Percentiles rank a stretch among this genome's conserved stretches.
Conservation (phyloP, 345 rosid genomes). For the Citrus cavaleriei region DNA sequence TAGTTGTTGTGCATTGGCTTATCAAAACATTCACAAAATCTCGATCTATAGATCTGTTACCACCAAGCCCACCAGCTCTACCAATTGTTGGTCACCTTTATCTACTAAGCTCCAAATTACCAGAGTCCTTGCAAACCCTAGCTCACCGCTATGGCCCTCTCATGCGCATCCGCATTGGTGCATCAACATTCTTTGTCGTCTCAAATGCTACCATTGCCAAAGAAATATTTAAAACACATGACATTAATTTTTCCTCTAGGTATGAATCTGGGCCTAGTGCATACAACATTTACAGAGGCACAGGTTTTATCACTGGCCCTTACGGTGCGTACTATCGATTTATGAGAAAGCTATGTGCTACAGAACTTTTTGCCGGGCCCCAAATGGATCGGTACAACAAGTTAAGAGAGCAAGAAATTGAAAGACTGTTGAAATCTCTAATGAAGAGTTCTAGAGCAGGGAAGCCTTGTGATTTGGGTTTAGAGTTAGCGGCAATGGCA, state of each 20-base stretch:
- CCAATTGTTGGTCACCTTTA: conserved; percentile 47
- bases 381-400: conserved; percentile 48
- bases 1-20: conserved; percentile 13
- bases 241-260: conserved; percentile 49
- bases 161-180: conserved; percentile 30
- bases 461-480: conserved; percentile 45
- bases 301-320: conserved; percentile 52
- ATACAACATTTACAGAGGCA: conserved; percentile 46
- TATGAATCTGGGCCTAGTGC: conserved; percentile 50
- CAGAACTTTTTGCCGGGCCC: conserved; percentile 45
- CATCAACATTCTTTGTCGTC: conserved; percentile 23
- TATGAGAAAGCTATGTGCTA: conserved; percentile 66
- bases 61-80: conserved; percentile 39
- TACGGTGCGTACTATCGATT: conserved; percentile 69
- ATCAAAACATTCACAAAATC: conserved; percentile 9
- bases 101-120: conserved; percentile 27
- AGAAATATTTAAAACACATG: conserved; percentile 47
- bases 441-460: conserved; percentile 24
- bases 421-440: conserved; percentile 34
- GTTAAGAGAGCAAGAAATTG: conserved; percentile 52
- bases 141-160: conserved; percentile 32
- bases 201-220: conserved; percentile 28
- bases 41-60: background rate
- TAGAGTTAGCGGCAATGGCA: conserved; percentile 40
- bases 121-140: conserved; percentile 24